phyloP scores from a whole-genome alignment of 257 asterid genomes.

The Fraxinus pennsylvanica region DNA sequence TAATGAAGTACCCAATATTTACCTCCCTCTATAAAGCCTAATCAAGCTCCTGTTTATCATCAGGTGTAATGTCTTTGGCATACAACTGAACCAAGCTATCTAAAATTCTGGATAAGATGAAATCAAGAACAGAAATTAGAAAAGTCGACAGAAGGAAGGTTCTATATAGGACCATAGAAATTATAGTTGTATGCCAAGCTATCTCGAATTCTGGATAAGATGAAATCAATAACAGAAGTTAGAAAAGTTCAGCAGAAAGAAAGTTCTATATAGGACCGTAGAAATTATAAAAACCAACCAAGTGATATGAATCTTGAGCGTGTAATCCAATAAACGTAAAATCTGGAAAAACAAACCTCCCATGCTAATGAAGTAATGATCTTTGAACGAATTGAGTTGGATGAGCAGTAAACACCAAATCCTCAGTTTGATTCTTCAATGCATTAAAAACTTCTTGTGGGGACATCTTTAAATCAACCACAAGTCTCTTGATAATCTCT shows the following conservation, averaged over 20 bases:
- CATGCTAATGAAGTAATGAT: slow-evolving; percentile 54
- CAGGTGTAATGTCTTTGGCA: slow-evolving; percentile 51
- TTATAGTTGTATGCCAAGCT: background rate
- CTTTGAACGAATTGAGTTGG: slow-evolving; percentile 50
- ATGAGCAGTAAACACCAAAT: slow-evolving; percentile 50
- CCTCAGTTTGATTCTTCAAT: slow-evolving; percentile 50
- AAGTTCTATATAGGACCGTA: background rate
- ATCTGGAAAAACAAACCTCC: slow-evolving; percentile 29
- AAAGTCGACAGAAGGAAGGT: slow-evolving; percentile 2
- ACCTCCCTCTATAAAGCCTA: slow-evolving; percentile 58
- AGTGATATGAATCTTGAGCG: background rate
- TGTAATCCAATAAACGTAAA: slow-evolving; percentile 1
- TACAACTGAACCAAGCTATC: slow-evolving; percentile 49
- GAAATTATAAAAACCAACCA: background rate
- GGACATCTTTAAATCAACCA: slow-evolving; percentile 38
- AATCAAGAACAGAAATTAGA: background rate
- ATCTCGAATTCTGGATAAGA: no score
- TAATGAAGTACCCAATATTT: slow-evolving; percentile 4
- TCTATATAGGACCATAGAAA: background rate
- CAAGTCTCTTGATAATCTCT: slow-evolving; percentile 53
- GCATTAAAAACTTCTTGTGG: slow-evolving; percentile 53
- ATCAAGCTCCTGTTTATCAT: slow-evolving; percentile 52
- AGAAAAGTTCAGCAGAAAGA: slow-evolving; percentile 4
- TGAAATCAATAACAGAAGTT: no score
- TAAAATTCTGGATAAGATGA: slow-evolving; percentile 35